Base-by-base conservation (phyloP, 2,329 filamentous ascomycete species). In the Pseudogymnoascus verrucosus region DNA sequence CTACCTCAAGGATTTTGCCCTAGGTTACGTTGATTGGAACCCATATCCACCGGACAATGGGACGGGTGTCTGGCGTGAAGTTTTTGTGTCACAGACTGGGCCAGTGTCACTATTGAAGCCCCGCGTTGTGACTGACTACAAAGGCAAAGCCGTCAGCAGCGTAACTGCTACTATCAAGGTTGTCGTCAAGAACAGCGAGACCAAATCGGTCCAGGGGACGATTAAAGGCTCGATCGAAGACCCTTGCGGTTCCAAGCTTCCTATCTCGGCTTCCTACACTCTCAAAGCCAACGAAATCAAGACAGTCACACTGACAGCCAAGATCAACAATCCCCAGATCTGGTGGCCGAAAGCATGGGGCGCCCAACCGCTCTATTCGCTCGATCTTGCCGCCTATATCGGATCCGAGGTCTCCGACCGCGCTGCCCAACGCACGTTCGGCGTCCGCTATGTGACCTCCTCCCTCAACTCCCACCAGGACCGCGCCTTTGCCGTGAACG, bases 301-400 rank as follows among this genome's bases (percentile, higher is more conserved):
- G 7, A 77, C 79, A 0, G 62, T 84, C 0, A 68, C 70, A 0
- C 64, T 83, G 1, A 68, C 70, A 1, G 71, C 74, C 1, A 69
- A 70, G 1, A 65, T 86, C 11, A 61, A 73, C 0, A 72, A 78
- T 1, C 80, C 83, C 0, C 68, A 78, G 11, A 76, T 86, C 11
- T 88, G 85, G 85, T 88, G 84, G 84, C 84, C 85, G 0, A 79
- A 77, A 42, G 74, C 77, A 60, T 88, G 84, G 84, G 85, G 85
- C 1, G 67, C 73, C 0, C 85, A 85, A 67, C 81, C 81, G 0
- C 70, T 85, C 5, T 85, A 85, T 31, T 19, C 54, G 1, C 28
- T 61, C 34, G 10, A 63, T 61, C 2, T 63, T 28, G 28, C 62
- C 5, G 62, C 62, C 8, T 62, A 60, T 40, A 44, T 62, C 5